Percentiles rank a stretch among this genome's conserved stretches.
Conservation (phyloP, 2,329 filamentous ascomycete genomes). For the Didymella keratinophila region DNA sequence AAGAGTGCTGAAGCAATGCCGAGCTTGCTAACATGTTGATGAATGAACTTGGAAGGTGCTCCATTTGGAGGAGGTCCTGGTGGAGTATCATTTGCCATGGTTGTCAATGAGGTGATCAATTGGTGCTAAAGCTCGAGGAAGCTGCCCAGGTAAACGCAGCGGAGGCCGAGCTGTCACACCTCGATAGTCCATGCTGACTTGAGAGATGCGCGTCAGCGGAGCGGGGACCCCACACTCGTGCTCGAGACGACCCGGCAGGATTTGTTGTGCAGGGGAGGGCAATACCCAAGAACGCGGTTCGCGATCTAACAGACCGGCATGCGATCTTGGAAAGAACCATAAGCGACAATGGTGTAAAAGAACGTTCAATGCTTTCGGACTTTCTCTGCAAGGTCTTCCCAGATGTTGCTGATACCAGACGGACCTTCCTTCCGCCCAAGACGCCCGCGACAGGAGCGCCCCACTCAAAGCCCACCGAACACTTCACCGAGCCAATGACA, state of each 20-base stretch:
- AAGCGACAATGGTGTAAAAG: background rate
- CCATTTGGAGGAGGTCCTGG: slow-evolving; percentile 4
- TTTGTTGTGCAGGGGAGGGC: background rate
- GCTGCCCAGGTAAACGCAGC: background rate
- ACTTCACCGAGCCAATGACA: background rate
- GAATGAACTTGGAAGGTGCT: slow-evolving; percentile 9
- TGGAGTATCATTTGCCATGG: background rate
- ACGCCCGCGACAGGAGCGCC: background rate
- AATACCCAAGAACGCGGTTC: background rate
- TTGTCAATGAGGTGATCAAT: background rate
- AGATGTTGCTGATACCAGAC: background rate
- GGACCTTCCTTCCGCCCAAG: background rate
- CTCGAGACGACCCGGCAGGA: slow-evolving; percentile 6
- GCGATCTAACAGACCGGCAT: background rate
- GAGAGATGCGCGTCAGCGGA: slow-evolving; percentile 10
- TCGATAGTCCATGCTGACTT: slow-evolving; percentile 5
- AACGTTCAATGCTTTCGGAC: background rate
- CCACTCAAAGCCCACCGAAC: background rate
- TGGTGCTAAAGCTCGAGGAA: background rate
- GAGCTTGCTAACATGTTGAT: slow-evolving; percentile 43
- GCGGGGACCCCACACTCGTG: slow-evolving; percentile 16
- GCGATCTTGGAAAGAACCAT: no score
- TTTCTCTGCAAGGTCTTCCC: background rate
- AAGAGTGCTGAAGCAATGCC: slow-evolving; percentile 42
- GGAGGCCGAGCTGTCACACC: background rate